Percentiles rank a stretch among this genome's conserved stretches.
phyloP scores from a whole-genome alignment of 495 filamentous ascomycete species.

The Penicillium maclennaniae region DNA sequence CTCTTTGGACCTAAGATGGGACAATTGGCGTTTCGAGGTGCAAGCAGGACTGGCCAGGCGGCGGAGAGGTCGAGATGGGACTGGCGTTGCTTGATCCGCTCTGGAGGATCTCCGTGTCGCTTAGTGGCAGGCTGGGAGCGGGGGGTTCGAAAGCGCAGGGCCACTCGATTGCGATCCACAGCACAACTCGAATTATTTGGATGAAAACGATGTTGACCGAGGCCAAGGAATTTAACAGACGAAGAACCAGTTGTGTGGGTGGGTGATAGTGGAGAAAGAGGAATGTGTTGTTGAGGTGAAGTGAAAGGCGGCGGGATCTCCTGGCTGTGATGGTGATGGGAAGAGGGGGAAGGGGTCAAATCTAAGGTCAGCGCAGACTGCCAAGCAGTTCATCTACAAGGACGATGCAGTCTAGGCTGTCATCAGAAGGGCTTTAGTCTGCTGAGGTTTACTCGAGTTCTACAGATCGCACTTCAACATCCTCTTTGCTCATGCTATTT shows the following conservation, averaged over 20 bases:
- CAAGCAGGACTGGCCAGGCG: conserved; percentile 1
- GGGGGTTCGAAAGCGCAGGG: conserved; percentile 28
- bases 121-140: conserved; percentile 42
- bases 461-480: neutral
- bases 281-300: conserved; percentile 26
- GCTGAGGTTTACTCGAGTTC: conserved; percentile 2
- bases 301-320: conserved; percentile 29
- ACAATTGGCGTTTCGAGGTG: conserved; percentile 21
- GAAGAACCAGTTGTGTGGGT: conserved; percentile 5
- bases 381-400: neutral
- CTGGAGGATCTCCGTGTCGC: conserved; percentile 44
- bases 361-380: neutral
- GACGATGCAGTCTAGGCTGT: neutral
- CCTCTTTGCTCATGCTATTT: conserved; percentile 3
- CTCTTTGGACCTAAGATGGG: conserved; percentile 9
- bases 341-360: conserved; percentile 4
- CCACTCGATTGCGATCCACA: conserved; percentile 17
- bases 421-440: neutral
- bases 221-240: conserved; percentile 1
- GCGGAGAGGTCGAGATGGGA: conserved; percentile 30
- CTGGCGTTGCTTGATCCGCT: conserved; percentile 34
- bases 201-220: neutral
- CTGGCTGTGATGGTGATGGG: conserved; percentile 31
- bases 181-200: conserved; percentile 6
- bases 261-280: conserved; percentile 9